Percentiles rank a stretch among this genome's conserved stretches.
Conservation (phyloP, 371 early-diverging fungal species). For the Thermomucor indicae-seudaticae region DNA sequence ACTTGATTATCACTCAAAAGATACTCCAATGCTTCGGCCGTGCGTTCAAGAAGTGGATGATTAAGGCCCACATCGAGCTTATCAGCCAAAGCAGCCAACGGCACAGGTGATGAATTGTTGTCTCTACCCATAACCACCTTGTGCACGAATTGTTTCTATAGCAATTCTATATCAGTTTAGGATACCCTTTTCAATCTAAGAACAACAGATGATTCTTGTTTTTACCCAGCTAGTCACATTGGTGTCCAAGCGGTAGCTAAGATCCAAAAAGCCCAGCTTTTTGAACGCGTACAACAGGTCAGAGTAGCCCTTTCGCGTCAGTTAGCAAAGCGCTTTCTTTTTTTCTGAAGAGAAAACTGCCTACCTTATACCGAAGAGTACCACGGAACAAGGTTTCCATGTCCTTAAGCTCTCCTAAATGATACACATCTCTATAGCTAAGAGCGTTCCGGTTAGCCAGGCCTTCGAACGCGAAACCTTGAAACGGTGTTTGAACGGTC, state of each 20-base stretch:
- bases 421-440: slow-evolving; percentile 64
- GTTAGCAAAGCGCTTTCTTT: no score
- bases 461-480: slow-evolving; percentile 83
- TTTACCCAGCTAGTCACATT: slow-evolving; percentile 46
- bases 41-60: slow-evolving; percentile 37
- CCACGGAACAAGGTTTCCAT: slow-evolving; percentile 85
- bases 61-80: slow-evolving; percentile 42
- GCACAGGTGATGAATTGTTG: not conserved
- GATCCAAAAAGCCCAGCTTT: slow-evolving; percentile 52
- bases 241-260: slow-evolving; percentile 19
- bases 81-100: slow-evolving; percentile 16
- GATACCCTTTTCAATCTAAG: no score
- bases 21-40: slow-evolving; percentile 33
- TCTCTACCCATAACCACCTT: not conserved
- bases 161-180: not conserved
- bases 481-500: slow-evolving; percentile 62
- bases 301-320: slow-evolving; percentile 57
- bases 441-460: slow-evolving; percentile 81
- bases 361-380: slow-evolving; percentile 72
- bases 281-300: slow-evolving; percentile 60
- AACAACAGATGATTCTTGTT: not conserved
- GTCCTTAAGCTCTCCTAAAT: slow-evolving; percentile 59
- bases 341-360: not conserved
- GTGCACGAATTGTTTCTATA: not conserved
- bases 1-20: slow-evolving; percentile 9